Percentiles rank a stretch among this genome's conserved stretches.
Conservation (phyloP, 371 early-diverging fungal genomes). For the Rhizopus sp. region DNA sequence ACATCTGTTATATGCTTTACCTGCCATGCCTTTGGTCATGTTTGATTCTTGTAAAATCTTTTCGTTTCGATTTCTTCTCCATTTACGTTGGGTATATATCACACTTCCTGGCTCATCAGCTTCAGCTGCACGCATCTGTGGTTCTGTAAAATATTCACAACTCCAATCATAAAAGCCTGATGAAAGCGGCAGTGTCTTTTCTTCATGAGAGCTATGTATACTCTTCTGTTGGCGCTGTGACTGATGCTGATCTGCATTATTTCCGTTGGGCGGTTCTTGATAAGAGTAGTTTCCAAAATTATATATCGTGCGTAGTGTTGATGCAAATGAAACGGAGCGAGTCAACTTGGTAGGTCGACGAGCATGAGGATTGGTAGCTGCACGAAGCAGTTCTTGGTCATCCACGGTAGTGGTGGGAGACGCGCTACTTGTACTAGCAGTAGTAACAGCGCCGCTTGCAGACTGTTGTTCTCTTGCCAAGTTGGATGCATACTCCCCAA, state of each 20-base stretch:
- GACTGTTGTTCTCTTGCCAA: conserved; percentile 36
- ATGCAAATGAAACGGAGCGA: conserved; percentile 53
- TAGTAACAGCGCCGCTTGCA: conserved; percentile 7
- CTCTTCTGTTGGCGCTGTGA: conserved; percentile 6
- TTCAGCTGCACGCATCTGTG: conserved; percentile 86
- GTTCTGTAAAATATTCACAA: conserved; percentile 87
- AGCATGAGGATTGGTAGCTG: conserved; percentile 9
- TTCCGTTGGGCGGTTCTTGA: background rate
- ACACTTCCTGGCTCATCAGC: conserved; percentile 84
- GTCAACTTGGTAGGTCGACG: conserved; percentile 41
- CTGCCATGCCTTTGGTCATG: conserved; percentile 48
- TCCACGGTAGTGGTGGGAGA: conserved; percentile 27
- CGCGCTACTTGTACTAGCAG: conserved; percentile 25
- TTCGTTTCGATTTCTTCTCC: conserved; percentile 77
- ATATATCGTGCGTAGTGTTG: conserved; percentile 51
- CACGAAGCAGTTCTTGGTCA: background rate
- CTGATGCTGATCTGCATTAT: background rate
- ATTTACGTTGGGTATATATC: conserved; percentile 75
- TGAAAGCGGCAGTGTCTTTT: conserved; percentile 44
- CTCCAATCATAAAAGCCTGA: conserved; percentile 85
- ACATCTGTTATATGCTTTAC: conserved; percentile 5
- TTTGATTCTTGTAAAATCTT: conserved; percentile 64
- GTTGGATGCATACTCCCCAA: conserved; percentile 43
- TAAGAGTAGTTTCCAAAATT: conserved; percentile 40
- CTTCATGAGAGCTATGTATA: conserved; percentile 6